Evolutionary conservation across 305 asterid species (phyloP).

Genomic region (Solanum hybrid): DNA sequence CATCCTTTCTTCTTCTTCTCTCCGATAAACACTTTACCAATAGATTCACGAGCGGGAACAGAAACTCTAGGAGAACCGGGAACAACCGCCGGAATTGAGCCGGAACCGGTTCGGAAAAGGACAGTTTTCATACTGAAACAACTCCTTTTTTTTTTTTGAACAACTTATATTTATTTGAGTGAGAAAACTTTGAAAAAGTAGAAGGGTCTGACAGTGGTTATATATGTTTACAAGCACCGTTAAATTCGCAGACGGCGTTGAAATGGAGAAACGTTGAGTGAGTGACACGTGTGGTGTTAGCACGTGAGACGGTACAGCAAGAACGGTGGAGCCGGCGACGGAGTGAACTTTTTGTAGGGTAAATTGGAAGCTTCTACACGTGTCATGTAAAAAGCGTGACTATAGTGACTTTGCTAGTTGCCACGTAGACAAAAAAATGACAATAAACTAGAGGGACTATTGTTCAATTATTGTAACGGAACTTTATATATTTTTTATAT

Average conservation of each 20-base stretch:
- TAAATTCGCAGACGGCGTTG: neutral
- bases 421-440: neutral
- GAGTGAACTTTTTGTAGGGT: neutral
- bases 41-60: conserved; percentile 4
- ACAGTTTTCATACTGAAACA: conserved; percentile 18
- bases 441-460: neutral
- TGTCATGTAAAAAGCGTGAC: neutral
- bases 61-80: conserved; percentile 12
- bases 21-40: neutral
- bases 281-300: neutral
- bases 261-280: neutral
- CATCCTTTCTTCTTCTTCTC: conserved; percentile 3
- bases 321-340: conserved; percentile 4
- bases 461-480: no score
- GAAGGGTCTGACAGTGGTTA: neutral
- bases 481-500: no score
- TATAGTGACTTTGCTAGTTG: neutral
- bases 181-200: neutral
- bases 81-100: conserved; percentile 16
- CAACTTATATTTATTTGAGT: neutral
- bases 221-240: neutral
- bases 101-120: conserved; percentile 49
- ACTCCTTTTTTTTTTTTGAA: neutral
- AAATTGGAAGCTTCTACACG: neutral
- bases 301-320: neutral